Evolutionary conservation across 2,329 filamentous ascomycete species (phyloP), one percentile per base, ranked within the genome.

Genomic region (Cordyceps farinosa): DNA sequence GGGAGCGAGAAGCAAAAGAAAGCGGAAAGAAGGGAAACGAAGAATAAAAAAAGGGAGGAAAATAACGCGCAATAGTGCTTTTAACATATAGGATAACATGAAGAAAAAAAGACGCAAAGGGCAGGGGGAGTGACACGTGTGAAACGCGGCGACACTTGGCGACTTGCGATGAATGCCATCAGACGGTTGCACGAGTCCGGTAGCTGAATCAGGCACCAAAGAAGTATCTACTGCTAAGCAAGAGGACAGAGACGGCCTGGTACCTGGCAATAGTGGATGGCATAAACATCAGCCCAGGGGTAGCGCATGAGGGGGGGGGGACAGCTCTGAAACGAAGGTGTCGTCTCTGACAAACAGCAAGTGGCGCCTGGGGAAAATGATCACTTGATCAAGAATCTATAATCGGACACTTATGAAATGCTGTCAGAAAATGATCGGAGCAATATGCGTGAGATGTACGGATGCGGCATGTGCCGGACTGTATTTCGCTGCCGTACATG

Each of bases 321-420:
- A 15, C 13, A 40, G 32, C 34, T 50, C 56, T 59, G 56, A 59
- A 59, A 59, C 56, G 13, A 30, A 50, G n/a, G 56, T 40, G 15
- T 59, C 56, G 29, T 34, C 44, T 59, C 45, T 27, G 29, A 47
- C 38, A 22, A 55, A 44, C 36, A 30, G 30, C 54, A 48, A 22
- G 54, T 36, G 54, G 53, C 40, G 40, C 15, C 53, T 32, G 38
- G 53, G 22, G 15, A 44, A 55, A 15, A 34, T 8, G 22, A 30
- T 38, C 42, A 47, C 30, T 57, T 57, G 42, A 48, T 42, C 11
- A 27, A 32, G 9, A 29, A 17, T 48, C 42, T 34, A 56, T 44
- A 45, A n/a, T 27, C 34, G 53, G 27, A 56, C 29, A 50, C 2
- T 22, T 22, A 22, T 22, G 22, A 22, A 22, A 22, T 22, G 22